Percentiles rank a stretch among this genome's conserved stretches.
These are phyloP conservation scores for Pleurotus sapidus DNA, from an alignment of 768 basidiomycete genomes.

Conservation along the genomic window DNA sequence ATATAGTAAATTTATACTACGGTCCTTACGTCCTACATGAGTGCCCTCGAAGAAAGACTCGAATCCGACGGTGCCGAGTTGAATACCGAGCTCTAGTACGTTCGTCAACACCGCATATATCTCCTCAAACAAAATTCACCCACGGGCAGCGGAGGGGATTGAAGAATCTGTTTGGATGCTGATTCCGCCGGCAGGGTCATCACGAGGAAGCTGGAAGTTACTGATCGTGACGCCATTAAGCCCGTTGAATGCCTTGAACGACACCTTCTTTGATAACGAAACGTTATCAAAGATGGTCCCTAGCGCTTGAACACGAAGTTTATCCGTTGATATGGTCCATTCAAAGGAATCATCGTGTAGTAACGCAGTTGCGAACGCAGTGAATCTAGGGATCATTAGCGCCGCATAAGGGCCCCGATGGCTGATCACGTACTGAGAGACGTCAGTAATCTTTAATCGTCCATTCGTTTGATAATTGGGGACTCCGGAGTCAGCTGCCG, in stretches of 20 bases:
- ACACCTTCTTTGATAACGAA: slow-evolving; percentile 53
- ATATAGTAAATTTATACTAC: not conserved
- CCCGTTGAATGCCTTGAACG: slow-evolving; percentile 69
- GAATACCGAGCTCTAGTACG: slow-evolving; percentile 60
- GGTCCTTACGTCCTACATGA: slow-evolving; percentile 56
- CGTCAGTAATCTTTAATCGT: slow-evolving; percentile 53
- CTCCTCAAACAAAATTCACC: slow-evolving; percentile 22
- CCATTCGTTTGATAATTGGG: slow-evolving; percentile 57
- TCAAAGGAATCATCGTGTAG: slow-evolving; percentile 62
- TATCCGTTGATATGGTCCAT: slow-evolving; percentile 70
- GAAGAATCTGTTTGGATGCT: slow-evolving; percentile 63
- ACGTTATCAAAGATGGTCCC: slow-evolving; percentile 70
- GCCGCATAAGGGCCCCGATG: not conserved
- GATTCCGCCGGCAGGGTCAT: slow-evolving; percentile 68
- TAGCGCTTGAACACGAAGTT: slow-evolving; percentile 60
- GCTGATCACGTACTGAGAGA: slow-evolving; percentile 33
- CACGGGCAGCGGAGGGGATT: slow-evolving; percentile 67
- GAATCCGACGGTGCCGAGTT: slow-evolving; percentile 65
- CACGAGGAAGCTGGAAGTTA: slow-evolving; percentile 68
- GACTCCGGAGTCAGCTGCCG: slow-evolving; percentile 62
- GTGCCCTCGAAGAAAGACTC: slow-evolving; percentile 55
- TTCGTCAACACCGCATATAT: slow-evolving; percentile 12
- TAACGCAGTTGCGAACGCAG: slow-evolving; percentile 61
- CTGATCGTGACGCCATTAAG: slow-evolving; percentile 69
- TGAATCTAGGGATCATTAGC: slow-evolving; percentile 42